These are phyloP conservation scores for Debaryomycetaceae sp. DNA, from an alignment of 1,139 yeast genomes.

Conservation along the genomic window DNA sequence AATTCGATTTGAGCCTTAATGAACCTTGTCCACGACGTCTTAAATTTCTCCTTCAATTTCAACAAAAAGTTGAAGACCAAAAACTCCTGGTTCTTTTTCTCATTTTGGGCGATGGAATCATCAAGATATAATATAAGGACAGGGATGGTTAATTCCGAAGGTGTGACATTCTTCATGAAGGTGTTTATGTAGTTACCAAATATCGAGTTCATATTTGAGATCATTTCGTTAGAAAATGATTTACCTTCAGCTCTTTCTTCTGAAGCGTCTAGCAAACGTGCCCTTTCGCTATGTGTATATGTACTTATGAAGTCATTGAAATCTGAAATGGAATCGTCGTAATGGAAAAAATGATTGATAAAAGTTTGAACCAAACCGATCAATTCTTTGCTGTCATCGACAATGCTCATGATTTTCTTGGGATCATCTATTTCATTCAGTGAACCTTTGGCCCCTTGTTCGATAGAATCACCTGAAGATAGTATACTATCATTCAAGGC, in stretches of 20 bases:
- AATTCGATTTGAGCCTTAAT: constrained; percentile 51
- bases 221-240: constrained; percentile 51
- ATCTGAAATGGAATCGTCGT: constrained; percentile 46
- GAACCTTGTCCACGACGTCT: constrained; percentile 56
- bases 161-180: constrained; percentile 35
- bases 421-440: constrained; percentile 34
- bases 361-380: constrained; percentile 59
- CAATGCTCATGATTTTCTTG: constrained; percentile 39
- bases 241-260: constrained; percentile 16
- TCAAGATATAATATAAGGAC: constrained; percentile 39
- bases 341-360: constrained; percentile 62
- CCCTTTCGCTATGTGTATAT: constrained; percentile 35
- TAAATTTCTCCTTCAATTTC: constrained; percentile 50
- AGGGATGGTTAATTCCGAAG: constrained; percentile 36
- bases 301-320: constrained; percentile 48
- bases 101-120: constrained; percentile 34
- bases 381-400: constrained; percentile 33
- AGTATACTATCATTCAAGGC: constrained; percentile 1
- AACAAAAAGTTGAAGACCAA: constrained; percentile 48
- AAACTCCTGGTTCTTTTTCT: constrained; percentile 65
- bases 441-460: constrained; percentile 6
- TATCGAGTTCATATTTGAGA: constrained; percentile 48
- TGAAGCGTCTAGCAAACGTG: constrained; percentile 24
- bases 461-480: not conserved
- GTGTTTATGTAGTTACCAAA: constrained; percentile 48